Evolutionary conservation across 306 rosid genomes (phyloP), one percentile per base, ranked within the genome.

Genomic region (Prunus mume): DNA sequence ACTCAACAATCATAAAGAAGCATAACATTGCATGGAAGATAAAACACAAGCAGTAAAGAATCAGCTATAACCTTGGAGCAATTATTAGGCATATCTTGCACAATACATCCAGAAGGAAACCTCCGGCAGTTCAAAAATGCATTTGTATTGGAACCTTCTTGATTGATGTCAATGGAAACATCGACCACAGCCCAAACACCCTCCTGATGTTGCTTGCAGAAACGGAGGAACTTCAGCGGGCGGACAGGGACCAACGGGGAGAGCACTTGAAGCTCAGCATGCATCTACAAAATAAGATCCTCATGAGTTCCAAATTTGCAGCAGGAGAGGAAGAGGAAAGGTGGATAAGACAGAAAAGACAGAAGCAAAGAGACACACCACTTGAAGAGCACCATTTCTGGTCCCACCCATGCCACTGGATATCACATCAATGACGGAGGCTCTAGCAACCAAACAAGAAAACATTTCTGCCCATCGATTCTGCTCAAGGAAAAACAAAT

Each of bases 111-210:
- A 0, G 98, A 95, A 28, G 98, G 98, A 73, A 92, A 96, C 86
- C 87, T 95, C 87, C 85, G 84, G 62, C 90, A 86, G 74, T 56
- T 69, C 76, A 76, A 5, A 68, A 70, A 82, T 13, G 87, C 68
- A 60, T 77, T 68, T 22, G 73, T 57, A 51, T 78, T 81, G 11
- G 76, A 5, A 52, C 71, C 51, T 60, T 85, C 91, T 12, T 79
- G 89, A 58, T 77, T 80, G 70, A 78, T 46, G 73, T 91, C 97
- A 54, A 90, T 12, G 0, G 97, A 85, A 76, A 88, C 87, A 78
- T 95, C 98, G 28, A 86, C 98, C 19, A 95, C 88, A 24, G 80
- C 97, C 98, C 98, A 95, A 22, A 92, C 60, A 30, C 93, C 97
- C 57, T 90, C 96, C 0, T 81, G 89, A 63, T 84, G 97, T 79